Evolutionary conservation across 257 asterid genomes (phyloP), one percentile per base, ranked within the genome.

Genomic region (Primulina eburnea): DNA sequence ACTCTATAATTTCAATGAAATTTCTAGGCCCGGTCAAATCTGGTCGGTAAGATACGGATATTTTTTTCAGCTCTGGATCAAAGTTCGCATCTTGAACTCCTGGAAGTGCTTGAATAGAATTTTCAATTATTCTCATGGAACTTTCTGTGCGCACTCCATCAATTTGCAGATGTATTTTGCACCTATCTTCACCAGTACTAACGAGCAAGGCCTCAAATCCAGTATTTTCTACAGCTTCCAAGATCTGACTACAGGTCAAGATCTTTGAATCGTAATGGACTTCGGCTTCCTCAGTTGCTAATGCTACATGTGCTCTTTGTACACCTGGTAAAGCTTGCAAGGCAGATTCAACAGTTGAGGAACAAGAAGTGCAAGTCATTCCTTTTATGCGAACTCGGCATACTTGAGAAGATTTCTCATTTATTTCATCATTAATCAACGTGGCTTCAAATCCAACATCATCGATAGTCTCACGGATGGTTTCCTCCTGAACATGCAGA

Each of bases 381-480:
- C 82, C 86, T 65, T 70, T 70, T 59, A 86, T 81, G 34, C 40
- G 83, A 58, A 86, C 68, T 57, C 80, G 66, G 71, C 95, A 84
- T 12, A 80, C 67, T 75, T 71, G 83, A 2, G 80, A 68, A 11
- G 75, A 24, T 68, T 71, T 77, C 67, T 82, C 76, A 3, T 20
- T 17, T 16, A 61, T 37, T 18, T 81, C 88, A 50, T 83, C 85
- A 53, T 78, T 12, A 2, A 80, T 67, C 58, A 86, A 30, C 10
- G 52, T 64, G 9, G 89, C 89, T 66, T 84, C 69, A 64, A 86
- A 88, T 24, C 89, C 92, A 11, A 80, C 95, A 67, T 86, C 92
- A 56, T 86, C 89, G 8, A 83, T 82, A 3, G 83, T 71, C 65
- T 86, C 86, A 0, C 84, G 76, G 59, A 84, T 86, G 6, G n/a